phyloP scores from a whole-genome alignment of 176 grass and related monocot genomes.

The Triticum turgidum region DNA sequence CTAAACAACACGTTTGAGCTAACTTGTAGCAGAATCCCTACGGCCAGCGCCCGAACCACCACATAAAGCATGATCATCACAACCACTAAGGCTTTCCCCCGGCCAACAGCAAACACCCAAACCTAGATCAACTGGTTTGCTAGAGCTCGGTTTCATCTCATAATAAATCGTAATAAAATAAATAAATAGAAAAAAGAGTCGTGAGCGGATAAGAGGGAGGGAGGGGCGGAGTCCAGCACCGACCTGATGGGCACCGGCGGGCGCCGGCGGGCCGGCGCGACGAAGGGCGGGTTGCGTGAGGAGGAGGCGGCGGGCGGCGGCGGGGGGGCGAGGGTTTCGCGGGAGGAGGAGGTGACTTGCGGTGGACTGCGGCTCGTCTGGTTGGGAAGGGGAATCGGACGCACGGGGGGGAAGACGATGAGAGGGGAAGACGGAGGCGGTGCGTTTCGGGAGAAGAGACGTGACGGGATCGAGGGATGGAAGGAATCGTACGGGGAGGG shows the following conservation, averaged over 20 bases:
- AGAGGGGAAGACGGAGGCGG: not conserved
- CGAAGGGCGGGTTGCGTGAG: not conserved
- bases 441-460: slow-evolving; percentile 45
- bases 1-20: slow-evolving; percentile 23
- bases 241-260: slow-evolving; percentile 44
- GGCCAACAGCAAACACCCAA: not conserved
- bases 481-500: slow-evolving; percentile 30
- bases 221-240: slow-evolving; percentile 9
- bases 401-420: not conserved
- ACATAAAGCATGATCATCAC: not conserved
- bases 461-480: slow-evolving; percentile 49
- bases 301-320: not conserved
- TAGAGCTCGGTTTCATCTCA: not conserved
- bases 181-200: not conserved
- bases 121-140: not conserved
- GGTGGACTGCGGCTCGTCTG: slow-evolving; percentile 45
- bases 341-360: slow-evolving; percentile 31
- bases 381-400: slow-evolving; percentile 40
- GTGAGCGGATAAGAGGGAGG: not conserved
- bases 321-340: not conserved
- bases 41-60: not conserved
- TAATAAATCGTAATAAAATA: not conserved
- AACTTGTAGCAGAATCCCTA: slow-evolving; percentile 26
- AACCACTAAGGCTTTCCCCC: not conserved
- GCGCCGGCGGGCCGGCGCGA: slow-evolving; percentile 24